phyloP scores from a whole-genome alignment of 2,329 filamentous ascomycete species.

The Xylaria digitata region DNA sequence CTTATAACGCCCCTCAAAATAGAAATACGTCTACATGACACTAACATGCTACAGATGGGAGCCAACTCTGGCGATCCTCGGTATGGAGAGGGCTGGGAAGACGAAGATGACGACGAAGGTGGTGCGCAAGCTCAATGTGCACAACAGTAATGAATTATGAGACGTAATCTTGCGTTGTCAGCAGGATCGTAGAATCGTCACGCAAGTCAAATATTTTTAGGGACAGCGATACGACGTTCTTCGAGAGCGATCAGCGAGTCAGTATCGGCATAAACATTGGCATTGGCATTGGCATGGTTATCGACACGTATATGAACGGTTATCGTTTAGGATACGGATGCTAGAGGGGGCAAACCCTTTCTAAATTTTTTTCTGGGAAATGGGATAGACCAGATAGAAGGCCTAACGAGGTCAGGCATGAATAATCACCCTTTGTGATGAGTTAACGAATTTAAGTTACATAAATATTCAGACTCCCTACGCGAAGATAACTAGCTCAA shows the following conservation, averaged over 20 bases:
- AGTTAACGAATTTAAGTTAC: constrained; percentile 11
- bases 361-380: constrained; percentile 23
- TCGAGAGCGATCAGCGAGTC: constrained; percentile 18
- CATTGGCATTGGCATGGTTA: neutral
- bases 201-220: constrained; percentile 29
- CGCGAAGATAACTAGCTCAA: neutral
- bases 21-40: neutral
- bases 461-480: neutral
- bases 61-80: constrained; percentile 76
- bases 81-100: constrained; percentile 74
- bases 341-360: constrained; percentile 20
- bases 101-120: constrained; percentile 77
- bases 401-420: constrained; percentile 31
- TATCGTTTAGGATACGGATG: constrained; percentile 24
- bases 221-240: constrained; percentile 13
- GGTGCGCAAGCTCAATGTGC: constrained; percentile 76
- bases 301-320: neutral
- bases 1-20: neutral
- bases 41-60: constrained; percentile 67
- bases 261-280: constrained; percentile 11
- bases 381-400: constrained; percentile 39
- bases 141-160: constrained; percentile 69
- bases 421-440: constrained; percentile 23
- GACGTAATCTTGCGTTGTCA: constrained; percentile 40
- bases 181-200: constrained; percentile 36